A percentile compares a stretch with the other conserved stretches of the same genome.
phyloP scores from a whole-genome alignment of 306 rosid genomes.

The Gastrolobium villosum region DNA sequence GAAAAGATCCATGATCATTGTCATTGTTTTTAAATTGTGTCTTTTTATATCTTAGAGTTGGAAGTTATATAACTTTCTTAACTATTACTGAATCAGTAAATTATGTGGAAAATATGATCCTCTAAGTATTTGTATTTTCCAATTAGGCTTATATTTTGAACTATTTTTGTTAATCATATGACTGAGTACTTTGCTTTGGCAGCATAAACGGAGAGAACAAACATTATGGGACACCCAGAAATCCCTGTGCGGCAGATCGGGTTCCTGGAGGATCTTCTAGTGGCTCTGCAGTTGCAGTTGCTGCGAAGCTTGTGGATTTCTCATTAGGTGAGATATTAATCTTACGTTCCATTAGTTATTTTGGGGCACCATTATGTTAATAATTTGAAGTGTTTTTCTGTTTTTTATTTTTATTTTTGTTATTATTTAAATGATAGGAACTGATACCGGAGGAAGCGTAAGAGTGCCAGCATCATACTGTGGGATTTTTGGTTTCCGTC shows the following conservation, averaged over 20 bases:
- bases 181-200: conserved; percentile 34
- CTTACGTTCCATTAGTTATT: conserved; percentile 36
- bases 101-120: not conserved
- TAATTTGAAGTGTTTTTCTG: conserved; percentile 20
- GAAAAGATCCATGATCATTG: not conserved
- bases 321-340: conserved; percentile 65
- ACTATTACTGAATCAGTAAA: not conserved
- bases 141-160: conserved; percentile 4
- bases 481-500: conserved; percentile 92
- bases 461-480: conserved; percentile 95
- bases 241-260: conserved; percentile 61
- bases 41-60: not conserved
- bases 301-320: conserved; percentile 87
- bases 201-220: conserved; percentile 63
- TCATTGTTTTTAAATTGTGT: not conserved
- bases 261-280: conserved; percentile 72
- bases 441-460: conserved; percentile 95
- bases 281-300: conserved; percentile 81
- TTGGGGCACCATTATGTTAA: conserved; percentile 16
- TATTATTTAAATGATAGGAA: conserved; percentile 59
- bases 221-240: conserved; percentile 65
- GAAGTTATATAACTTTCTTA: not conserved
- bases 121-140: not conserved
- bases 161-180: conserved; percentile 5
- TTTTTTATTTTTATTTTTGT: not conserved